Conservation (phyloP, 345 rosid genomes). For the Adansonia digitata region DNA sequence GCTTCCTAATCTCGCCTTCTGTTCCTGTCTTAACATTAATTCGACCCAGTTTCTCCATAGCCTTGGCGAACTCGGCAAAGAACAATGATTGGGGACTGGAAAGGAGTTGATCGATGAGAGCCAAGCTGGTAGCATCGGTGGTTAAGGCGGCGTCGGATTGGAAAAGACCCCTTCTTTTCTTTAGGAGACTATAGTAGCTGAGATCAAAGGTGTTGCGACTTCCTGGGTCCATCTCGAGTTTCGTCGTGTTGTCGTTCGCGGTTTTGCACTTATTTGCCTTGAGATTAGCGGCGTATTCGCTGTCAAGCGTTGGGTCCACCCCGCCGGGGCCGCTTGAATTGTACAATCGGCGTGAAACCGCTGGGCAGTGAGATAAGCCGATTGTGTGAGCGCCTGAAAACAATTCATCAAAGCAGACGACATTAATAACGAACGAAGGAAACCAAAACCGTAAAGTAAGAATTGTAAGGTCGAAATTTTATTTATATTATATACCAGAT, state of each 20-base stretch:
- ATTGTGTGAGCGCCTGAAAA: constrained; percentile 77
- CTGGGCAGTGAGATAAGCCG: constrained; percentile 63
- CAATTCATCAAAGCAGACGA: neutral
- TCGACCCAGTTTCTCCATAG: constrained; percentile 81
- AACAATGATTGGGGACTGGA: constrained; percentile 45
- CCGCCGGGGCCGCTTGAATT: constrained; percentile 60
- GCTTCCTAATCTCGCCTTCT: constrained; percentile 63
- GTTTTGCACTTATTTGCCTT: constrained; percentile 66
- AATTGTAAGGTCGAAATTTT: no score
- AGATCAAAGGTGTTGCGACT: constrained; percentile 70
- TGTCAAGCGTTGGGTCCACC: constrained; percentile 64
- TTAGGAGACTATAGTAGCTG: constrained; percentile 47
- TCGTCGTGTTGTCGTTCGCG: constrained; percentile 51
- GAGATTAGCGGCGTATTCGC: constrained; percentile 59
- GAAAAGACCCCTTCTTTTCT: constrained; percentile 68
- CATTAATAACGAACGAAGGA: neutral
- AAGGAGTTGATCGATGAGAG: constrained; percentile 40
- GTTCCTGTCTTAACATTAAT: constrained; percentile 65
- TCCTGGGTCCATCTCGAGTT: constrained; percentile 80
- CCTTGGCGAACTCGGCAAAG: constrained; percentile 49
- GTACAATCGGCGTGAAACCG: constrained; percentile 56
- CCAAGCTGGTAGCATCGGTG: constrained; percentile 41
- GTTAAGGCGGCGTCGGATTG: constrained; percentile 72
- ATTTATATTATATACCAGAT: constrained; percentile 41
- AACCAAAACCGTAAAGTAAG: neutral